A percentile compares a stretch with the other conserved stretches of the same genome.
phyloP scores from a whole-genome alignment of 2,329 filamentous ascomycete genomes.

The Biscogniauxia marginata region DNA sequence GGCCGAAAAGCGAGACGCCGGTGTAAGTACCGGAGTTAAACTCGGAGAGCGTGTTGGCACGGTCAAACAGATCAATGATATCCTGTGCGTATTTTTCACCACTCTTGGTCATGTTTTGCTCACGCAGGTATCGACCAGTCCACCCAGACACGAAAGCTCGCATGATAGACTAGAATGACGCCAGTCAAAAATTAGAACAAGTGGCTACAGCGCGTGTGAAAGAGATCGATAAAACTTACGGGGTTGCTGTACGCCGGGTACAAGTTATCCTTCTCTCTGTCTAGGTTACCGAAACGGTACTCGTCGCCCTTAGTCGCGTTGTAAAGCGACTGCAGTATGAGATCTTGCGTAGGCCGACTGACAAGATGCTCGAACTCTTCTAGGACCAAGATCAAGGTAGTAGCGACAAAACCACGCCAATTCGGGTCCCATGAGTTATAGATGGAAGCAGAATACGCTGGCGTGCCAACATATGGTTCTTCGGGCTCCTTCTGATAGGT shows the following conservation, averaged over 20 bases:
- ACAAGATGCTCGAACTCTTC: conserved; percentile 56
- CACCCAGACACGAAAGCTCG: conserved; percentile 60
- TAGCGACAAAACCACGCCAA: conserved; percentile 63
- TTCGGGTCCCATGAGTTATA: conserved; percentile 56
- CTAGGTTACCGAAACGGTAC: conserved; percentile 60
- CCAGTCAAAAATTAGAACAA: background rate
- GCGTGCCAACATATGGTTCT: conserved; percentile 55
- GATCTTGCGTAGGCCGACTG: conserved; percentile 32
- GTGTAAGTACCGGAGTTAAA: conserved; percentile 64
- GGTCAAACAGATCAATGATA: conserved; percentile 56
- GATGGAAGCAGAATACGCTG: conserved; percentile 41
- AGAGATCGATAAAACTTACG: conserved; percentile 22
- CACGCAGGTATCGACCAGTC: conserved; percentile 52
- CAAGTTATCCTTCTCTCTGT: conserved; percentile 57
- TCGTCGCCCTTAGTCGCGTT: conserved; percentile 58
- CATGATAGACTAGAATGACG: conserved; percentile 46
- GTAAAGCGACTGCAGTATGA: conserved; percentile 53
- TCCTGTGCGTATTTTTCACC: conserved; percentile 57
- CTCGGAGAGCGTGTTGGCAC: conserved; percentile 57
- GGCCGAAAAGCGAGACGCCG: conserved; percentile 58
- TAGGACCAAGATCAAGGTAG: conserved; percentile 55
- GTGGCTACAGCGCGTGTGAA: background rate
- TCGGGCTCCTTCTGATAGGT: conserved; percentile 55
- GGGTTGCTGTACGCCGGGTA: conserved; percentile 63
- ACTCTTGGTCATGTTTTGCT: conserved; percentile 57